A percentile compares a stretch with the other conserved stretches of the same genome.
These are phyloP conservation scores for Limonium bicolor DNA, from an alignment of 148 eudicot genomes.

Conservation along the genomic window DNA sequence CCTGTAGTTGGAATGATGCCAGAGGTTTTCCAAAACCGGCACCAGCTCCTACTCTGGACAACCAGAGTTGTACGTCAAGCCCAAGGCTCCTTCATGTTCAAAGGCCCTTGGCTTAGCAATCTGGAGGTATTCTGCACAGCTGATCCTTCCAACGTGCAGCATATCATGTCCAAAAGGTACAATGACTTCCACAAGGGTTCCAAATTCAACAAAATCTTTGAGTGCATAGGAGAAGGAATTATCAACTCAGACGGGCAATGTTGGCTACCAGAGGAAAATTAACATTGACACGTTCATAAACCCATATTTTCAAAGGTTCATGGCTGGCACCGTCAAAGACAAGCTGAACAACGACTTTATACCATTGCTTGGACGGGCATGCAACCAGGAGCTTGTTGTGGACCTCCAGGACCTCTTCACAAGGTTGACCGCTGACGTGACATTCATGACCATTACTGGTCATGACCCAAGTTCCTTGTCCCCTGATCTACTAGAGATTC, in stretches of 20 bases:
- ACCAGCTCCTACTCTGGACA: slow-evolving; percentile 12
- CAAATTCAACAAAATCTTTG: slow-evolving; percentile 29
- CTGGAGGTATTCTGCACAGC: slow-evolving; percentile 24
- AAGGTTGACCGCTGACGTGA: slow-evolving; percentile 34
- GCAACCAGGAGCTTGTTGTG: slow-evolving; percentile 10
- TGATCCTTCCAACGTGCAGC: slow-evolving; percentile 30
- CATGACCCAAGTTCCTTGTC: slow-evolving; percentile 30
- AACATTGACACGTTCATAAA: slow-evolving; percentile 16
- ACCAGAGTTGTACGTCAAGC: slow-evolving; percentile 4
- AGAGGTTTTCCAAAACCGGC: slow-evolving; percentile 9
- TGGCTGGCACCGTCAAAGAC: slow-evolving; percentile 11
- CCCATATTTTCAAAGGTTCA: slow-evolving; percentile 15
- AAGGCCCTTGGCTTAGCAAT: slow-evolving; percentile 45
- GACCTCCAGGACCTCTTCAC: slow-evolving; percentile 46
- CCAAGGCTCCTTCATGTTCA: slow-evolving; percentile 14
- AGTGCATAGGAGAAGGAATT: slow-evolving; percentile 43
- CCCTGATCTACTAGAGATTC: slow-evolving; percentile 17
- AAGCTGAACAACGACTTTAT: slow-evolving; percentile 26
- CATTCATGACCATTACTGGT: slow-evolving; percentile 23
- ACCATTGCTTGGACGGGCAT: slow-evolving; percentile 21
- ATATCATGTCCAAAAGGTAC: slow-evolving; percentile 36
- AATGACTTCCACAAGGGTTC: slow-evolving; percentile 37
- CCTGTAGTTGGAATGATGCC: slow-evolving; percentile 43
- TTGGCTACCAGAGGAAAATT: slow-evolving; percentile 23
- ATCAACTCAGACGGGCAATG: slow-evolving; percentile 24